Conservation (phyloP, 208 protist genomes). For the Leishmania arabica region DNA sequence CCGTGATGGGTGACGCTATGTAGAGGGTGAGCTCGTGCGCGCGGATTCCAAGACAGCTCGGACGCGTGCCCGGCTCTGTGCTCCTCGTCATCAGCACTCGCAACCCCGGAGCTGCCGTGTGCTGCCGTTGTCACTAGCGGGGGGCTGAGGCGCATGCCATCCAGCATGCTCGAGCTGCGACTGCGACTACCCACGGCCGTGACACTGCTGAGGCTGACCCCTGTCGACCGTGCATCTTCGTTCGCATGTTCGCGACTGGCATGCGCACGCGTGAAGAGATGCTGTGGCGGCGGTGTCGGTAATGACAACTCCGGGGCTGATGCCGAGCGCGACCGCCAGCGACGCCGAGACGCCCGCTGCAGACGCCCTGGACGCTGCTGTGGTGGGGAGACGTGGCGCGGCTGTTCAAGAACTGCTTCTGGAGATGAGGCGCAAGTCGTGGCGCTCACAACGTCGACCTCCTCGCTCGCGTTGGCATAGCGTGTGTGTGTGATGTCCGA, state of each 20-base stretch:
- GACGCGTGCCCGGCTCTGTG: background rate
- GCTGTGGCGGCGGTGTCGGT: background rate
- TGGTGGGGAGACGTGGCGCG: background rate
- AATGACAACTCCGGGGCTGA: background rate
- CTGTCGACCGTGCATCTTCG: background rate
- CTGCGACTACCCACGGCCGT: background rate
- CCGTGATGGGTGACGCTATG: background rate
- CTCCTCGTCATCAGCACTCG: background rate
- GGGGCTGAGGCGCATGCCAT: background rate
- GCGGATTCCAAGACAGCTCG: slow-evolving; percentile 3
- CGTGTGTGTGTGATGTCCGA: background rate
- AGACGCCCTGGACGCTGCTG: background rate
- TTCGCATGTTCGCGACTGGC: background rate
- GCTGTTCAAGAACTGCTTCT: background rate
- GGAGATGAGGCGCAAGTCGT: slow-evolving; percentile 6
- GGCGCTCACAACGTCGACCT: slow-evolving; percentile 2
- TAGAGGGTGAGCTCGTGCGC: background rate
- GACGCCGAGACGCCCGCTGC: background rate
- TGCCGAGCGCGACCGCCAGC: background rate
- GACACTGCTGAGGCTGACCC: slow-evolving; percentile 4
- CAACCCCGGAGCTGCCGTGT: background rate
- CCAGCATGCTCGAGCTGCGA: background rate
- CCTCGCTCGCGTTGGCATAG: background rate
- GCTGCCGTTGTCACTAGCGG: background rate
- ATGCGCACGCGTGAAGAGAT: background rate